Percentiles rank a stretch among this genome's conserved stretches.
Conservation (phyloP, 352 stramenopile genomes). For the Phytophthora cajani region DNA sequence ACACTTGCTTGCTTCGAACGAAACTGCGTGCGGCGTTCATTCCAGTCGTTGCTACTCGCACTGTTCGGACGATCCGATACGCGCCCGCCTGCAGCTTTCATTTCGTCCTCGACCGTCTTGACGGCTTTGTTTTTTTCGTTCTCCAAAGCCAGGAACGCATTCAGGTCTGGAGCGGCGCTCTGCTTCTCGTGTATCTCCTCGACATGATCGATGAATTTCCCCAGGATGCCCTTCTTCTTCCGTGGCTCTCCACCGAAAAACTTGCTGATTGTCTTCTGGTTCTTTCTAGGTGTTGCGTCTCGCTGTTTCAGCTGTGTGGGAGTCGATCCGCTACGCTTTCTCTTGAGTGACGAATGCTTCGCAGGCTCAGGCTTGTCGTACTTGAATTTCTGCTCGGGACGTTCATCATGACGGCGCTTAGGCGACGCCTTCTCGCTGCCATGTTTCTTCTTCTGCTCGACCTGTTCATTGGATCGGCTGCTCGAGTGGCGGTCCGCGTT, state of each 20-base stretch:
- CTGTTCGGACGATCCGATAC: conserved; percentile 3
- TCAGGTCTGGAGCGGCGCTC: conserved; percentile 13
- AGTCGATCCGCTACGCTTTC: conserved; percentile 24
- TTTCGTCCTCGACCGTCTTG: conserved; percentile 9
- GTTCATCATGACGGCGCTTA: conserved; percentile 14
- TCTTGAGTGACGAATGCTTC: conserved; percentile 27
- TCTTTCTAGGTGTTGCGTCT: conserved; percentile 2
- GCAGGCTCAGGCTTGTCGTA: conserved; percentile 10
- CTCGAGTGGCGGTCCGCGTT: conserved; percentile 14
- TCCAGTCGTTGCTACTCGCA: conserved; percentile 24
- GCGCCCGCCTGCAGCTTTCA: conserved; percentile 6
- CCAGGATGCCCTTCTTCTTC: conserved; percentile 35
- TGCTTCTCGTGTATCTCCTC: conserved; percentile 43
- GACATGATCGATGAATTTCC: conserved; percentile 39
- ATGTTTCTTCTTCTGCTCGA: conserved; percentile 11
- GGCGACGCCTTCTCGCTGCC: conserved; percentile 5
- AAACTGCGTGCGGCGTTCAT: conserved; percentile 24
- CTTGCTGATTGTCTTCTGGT: conserved; percentile 27
- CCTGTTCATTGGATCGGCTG: conserved; percentile 9
- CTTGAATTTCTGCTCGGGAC: conserved; percentile 5
- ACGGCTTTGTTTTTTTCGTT: conserved; percentile 23
- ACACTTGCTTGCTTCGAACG: conserved; percentile 14
- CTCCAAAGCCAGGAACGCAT: conserved; percentile 46
- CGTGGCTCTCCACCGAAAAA: conserved; percentile 25
- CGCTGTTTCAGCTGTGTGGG: background rate